Evolutionary conservation across 805 yeast species (phyloP).

Genomic region (Spathaspora gorwiae): DNA sequence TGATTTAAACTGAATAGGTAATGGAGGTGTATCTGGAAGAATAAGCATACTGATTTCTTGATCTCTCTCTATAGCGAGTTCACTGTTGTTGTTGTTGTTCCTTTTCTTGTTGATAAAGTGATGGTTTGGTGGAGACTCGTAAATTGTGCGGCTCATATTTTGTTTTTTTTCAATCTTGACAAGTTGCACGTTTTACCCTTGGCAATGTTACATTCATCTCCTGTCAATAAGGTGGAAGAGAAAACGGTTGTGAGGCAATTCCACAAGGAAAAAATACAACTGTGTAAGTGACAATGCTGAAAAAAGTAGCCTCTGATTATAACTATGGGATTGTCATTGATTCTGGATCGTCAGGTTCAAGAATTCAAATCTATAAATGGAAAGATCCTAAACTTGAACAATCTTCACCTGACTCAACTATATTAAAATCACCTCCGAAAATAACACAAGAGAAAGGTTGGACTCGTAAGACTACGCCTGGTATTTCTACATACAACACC

Average conservation of each 20-base stretch:
- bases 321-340: constrained; percentile 86
- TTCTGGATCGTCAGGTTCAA: constrained; percentile 93
- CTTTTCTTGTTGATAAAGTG: too few relatives aligned
- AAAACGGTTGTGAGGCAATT: too few relatives aligned
- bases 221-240: too few relatives aligned
- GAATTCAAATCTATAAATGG: constrained; percentile 84
- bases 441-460: constrained; percentile 62
- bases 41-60: constrained; percentile 19
- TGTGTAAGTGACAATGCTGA: not conserved
- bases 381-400: constrained; percentile 35
- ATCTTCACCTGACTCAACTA: constrained; percentile 22
- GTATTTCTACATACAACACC: constrained; percentile 61
- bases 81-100: too few relatives aligned
- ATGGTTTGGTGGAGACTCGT: too few relatives aligned
- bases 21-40: constrained; percentile 32
- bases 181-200: too few relatives aligned
- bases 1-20: constrained; percentile 13
- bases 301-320: constrained; percentile 3
- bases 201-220: too few relatives aligned
- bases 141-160: too few relatives aligned
- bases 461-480: constrained; percentile 75
- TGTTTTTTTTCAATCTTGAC: too few relatives aligned
- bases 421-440: constrained; percentile 59
- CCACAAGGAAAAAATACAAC: too few relatives aligned
- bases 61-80: too few relatives aligned